phyloP scores from a whole-genome alignment of 495 filamentous ascomycete species.

The Neurospora sp. region DNA sequence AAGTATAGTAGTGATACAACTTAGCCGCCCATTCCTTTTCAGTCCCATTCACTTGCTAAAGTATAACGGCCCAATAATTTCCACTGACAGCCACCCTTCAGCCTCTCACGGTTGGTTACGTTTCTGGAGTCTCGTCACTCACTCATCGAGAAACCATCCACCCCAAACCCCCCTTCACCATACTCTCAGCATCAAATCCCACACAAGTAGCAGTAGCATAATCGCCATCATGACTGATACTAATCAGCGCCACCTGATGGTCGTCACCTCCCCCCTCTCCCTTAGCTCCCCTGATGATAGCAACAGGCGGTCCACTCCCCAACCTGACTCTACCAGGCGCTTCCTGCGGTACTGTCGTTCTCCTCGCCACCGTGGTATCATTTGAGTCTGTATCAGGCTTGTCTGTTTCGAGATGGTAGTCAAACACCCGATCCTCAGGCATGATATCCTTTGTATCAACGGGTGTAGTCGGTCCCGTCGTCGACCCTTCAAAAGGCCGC shows the following conservation, averaged over 20 bases:
- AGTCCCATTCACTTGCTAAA: too few species aligned
- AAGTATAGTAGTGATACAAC: too few species aligned
- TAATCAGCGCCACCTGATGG: constrained; percentile 17
- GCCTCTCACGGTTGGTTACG: background rate
- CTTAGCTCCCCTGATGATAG: constrained; percentile 8
- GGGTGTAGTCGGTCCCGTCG: background rate
- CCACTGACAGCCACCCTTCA: too few species aligned
- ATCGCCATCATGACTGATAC: constrained; percentile 29
- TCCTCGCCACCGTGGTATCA: background rate
- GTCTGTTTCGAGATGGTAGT: background rate
- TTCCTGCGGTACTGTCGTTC: background rate
- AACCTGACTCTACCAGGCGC: background rate
- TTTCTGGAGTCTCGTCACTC: too few species aligned
- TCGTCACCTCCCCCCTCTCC: background rate
- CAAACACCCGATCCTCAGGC: background rate
- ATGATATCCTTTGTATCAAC: background rate
- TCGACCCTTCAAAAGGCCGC: background rate
- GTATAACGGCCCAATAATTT: too few species aligned
- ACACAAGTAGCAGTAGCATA: constrained; percentile 26
- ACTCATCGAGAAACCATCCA: background rate
- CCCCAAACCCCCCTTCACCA: background rate
- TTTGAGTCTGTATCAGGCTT: background rate
- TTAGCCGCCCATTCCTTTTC: too few species aligned
- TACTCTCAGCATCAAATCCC: constrained; percentile 6
- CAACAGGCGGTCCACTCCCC: constrained; percentile 12